Evolutionary conservation across 2,329 filamentous ascomycete species (phyloP), one percentile per base, ranked within the genome.

Genomic region (Acephala macrosclerotiorum): DNA sequence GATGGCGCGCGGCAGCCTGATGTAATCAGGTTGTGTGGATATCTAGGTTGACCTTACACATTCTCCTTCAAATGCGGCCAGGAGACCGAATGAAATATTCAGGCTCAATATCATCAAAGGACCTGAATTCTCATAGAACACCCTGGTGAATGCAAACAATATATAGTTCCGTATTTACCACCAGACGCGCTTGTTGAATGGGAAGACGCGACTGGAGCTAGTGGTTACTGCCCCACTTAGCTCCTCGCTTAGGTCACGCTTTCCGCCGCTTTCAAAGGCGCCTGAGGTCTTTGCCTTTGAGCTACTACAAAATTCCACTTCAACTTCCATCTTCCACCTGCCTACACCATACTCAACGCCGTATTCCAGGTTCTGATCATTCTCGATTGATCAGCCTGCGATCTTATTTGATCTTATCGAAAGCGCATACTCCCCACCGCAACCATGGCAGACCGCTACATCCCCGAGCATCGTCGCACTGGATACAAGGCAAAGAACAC

Each of bases 401-500:
- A 64, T 35, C 51, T 7, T 40, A 45, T 57, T 56, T 25, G 40
- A 62, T 45, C 61, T 56, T 63, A 68, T 58, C 40, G 9, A 64
- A 47, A 64, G 60, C 58, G 63, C 57, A 63, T 60, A 63, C 42
- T 47, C 49, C 42, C 66, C 42, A 68, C 68, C 71, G 66, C 73
- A 76, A 75, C 51, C 61, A 99, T 99, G 96, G 92, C 96, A 81
- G 96, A 99, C 81, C 93, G 96, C 78, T 99, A 97, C 85, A 99
- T 99, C 78, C 96, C 96, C 80, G 96, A 99, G 85, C 96, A 99
- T 86, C 94, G 96, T 81, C 94, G 96, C 79, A 97, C 93, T 73
- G 94, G 97, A 85, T 99, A 97, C 90, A 99, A 99, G 91, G 96
- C 96, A 63, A 97, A 97, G 88, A 95, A 93, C 83, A 93, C 93